Conservation (phyloP, 805 yeast species). For the Yamadazyma paraphyllophila region DNA sequence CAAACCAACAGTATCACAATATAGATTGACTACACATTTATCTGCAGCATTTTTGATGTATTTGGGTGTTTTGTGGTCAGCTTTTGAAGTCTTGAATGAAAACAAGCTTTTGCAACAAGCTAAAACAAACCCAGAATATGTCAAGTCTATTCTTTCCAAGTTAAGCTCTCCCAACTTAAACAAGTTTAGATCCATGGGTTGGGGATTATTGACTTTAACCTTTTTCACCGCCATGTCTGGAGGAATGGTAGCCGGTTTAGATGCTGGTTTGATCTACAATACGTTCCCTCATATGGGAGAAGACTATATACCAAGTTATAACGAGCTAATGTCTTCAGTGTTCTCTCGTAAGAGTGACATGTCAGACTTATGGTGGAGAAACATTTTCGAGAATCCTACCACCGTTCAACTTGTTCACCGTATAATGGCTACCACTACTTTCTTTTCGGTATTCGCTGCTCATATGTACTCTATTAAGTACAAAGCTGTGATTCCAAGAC, state of each 20-base stretch:
- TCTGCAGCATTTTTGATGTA: slow-evolving; percentile 90
- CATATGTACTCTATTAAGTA: slow-evolving; percentile 65
- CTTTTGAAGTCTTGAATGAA: slow-evolving; percentile 78
- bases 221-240: slow-evolving; percentile 95
- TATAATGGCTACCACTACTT: slow-evolving; percentile 77
- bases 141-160: slow-evolving; percentile 52
- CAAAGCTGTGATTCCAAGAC: slow-evolving; percentile 54
- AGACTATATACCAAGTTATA: slow-evolving; percentile 65
- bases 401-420: slow-evolving; percentile 94
- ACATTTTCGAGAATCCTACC: slow-evolving; percentile 89
- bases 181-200: slow-evolving; percentile 54
- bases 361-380: slow-evolving; percentile 86
- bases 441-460: slow-evolving; percentile 63
- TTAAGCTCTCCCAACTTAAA: slow-evolving; percentile 61
- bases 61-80: slow-evolving; percentile 88
- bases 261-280: slow-evolving; percentile 95
- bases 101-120: slow-evolving; percentile 54
- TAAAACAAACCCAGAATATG: slow-evolving; percentile 46
- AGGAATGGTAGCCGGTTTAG: slow-evolving; percentile 96
- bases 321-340: slow-evolving; percentile 74
- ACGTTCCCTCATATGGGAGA: slow-evolving; percentile 98
- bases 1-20: slow-evolving; percentile 97
- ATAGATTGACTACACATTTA: slow-evolving; percentile 88
- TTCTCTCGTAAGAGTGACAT: slow-evolving; percentile 66
- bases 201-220: slow-evolving; percentile 62